Conservation (phyloP, 148 eudicot species). For the Arctostaphylos glauca region DNA sequence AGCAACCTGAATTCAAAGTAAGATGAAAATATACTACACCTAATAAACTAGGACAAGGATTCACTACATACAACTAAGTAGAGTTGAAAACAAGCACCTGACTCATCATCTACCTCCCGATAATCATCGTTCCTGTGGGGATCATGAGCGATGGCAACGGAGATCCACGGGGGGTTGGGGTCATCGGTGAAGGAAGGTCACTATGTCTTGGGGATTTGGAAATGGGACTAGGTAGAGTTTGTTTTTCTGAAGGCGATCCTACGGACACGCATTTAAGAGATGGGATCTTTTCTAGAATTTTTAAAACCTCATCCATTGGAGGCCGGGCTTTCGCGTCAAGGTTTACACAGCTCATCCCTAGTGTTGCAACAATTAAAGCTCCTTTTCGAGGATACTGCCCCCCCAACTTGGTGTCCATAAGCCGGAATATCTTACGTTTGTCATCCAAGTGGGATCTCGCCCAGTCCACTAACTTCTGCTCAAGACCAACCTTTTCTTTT, state of each 20-base stretch:
- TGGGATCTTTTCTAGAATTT: constrained; percentile 34
- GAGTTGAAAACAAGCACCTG: not conserved
- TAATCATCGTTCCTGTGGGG: not conserved
- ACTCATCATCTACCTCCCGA: not conserved
- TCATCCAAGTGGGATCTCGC: constrained; percentile 26
- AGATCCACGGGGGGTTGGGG: not conserved
- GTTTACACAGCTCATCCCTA: constrained; percentile 37
- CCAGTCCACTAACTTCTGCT: constrained; percentile 42
- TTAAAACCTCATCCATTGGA: constrained; percentile 34
- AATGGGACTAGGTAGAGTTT: constrained; percentile 11
- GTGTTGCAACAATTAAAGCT: constrained; percentile 35
- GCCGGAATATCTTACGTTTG: constrained; percentile 27
- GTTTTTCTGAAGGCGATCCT: not conserved
- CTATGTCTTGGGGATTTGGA: not conserved
- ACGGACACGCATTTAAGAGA: not conserved
- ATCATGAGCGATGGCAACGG: constrained; percentile 5
- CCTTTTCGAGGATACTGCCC: constrained; percentile 42
- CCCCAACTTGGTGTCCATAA: constrained; percentile 49
- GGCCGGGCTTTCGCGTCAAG: constrained; percentile 37
- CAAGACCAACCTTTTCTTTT: constrained; percentile 25
- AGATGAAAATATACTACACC: constrained; percentile 1
- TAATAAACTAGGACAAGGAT: not conserved
- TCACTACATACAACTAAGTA: not conserved
- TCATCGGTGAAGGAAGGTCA: constrained; percentile 7
- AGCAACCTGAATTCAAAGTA: not conserved